A percentile compares a stretch with the other conserved stretches of the same genome.
phyloP scores from a whole-genome alignment of 1,284 basidiomycete species.

The Moesziomyces aphidis region DNA sequence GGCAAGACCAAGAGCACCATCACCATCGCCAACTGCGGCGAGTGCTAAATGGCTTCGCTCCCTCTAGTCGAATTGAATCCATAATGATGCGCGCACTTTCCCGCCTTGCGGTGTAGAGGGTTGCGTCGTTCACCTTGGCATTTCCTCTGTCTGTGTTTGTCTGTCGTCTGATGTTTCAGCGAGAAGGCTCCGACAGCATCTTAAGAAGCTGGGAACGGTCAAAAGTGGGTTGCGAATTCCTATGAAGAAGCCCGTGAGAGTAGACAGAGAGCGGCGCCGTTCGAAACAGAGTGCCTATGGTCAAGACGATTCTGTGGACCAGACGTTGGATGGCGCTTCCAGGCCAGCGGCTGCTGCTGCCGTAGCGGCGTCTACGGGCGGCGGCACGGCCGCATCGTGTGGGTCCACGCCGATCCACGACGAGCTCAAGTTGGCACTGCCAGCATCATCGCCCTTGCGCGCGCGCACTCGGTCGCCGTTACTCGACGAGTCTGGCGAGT shows the following conservation, averaged over 20 bases:
- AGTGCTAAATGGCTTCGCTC: conserved; percentile 40
- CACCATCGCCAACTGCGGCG: conserved; percentile 66
- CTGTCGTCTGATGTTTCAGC: too few relatives aligned
- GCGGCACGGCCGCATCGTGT: not conserved
- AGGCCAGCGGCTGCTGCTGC: conserved; percentile 33
- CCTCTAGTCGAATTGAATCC: not conserved
- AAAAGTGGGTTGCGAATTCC: too few relatives aligned
- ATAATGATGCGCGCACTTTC: not conserved
- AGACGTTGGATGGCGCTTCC: conserved; percentile 10
- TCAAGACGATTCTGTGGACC: not conserved
- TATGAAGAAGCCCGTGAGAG: too few relatives aligned
- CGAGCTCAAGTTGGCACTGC: conserved; percentile 35
- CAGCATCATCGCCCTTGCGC: conserved; percentile 2
- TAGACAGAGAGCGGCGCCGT: too few relatives aligned
- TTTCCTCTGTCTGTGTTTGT: not conserved
- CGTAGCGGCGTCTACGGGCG: conserved; percentile 4
- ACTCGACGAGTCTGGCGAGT: conserved; percentile 13
- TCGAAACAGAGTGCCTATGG: not conserved
- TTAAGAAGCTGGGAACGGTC: too few relatives aligned
- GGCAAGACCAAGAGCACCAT: conserved; percentile 63
- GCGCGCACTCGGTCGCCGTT: conserved; percentile 8
- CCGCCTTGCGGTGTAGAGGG: not conserved
- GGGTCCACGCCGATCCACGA: conserved; percentile 45
- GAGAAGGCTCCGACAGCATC: too few relatives aligned
- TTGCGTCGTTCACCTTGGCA: not conserved